A percentile compares a stretch with the other conserved stretches of the same genome.
Evolutionary conservation across 805 yeast species (phyloP).

Genomic region (Yamadazyma philogaea): DNA sequence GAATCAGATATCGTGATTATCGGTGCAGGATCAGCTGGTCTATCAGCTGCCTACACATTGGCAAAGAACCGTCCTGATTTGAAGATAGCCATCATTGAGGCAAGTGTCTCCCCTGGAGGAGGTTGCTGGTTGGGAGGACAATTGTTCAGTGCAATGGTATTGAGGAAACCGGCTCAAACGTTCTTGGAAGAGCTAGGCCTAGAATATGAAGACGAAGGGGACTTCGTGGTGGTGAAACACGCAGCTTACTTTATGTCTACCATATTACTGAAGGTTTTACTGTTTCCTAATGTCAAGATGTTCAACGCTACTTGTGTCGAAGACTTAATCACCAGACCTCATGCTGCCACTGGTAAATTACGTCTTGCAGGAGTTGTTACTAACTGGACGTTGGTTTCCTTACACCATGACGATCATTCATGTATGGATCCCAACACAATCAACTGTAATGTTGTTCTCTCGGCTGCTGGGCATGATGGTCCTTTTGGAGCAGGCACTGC

Average conservation of each 20-base stretch:
- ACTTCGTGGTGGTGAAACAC: conserved; percentile 75
- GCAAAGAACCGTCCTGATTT: conserved; percentile 74
- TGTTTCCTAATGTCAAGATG: conserved; percentile 70
- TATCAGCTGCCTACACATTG: conserved; percentile 70
- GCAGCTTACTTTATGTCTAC: conserved; percentile 77
- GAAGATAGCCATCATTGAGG: conserved; percentile 70
- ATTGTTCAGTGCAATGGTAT: conserved; percentile 71
- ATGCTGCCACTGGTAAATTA: conserved; percentile 49
- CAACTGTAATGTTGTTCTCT: conserved; percentile 60
- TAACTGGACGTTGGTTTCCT: conserved; percentile 76
- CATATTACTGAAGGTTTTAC: conserved; percentile 62
- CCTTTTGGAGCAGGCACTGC: conserved; percentile 80
- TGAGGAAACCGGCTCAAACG: conserved; percentile 74
- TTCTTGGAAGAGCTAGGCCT: conserved; percentile 63
- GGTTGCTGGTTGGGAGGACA: conserved; percentile 81
- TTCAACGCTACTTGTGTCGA: conserved; percentile 82
- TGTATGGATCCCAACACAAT: conserved; percentile 84
- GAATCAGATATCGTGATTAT: conserved; percentile 72
- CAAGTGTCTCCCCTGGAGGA: conserved; percentile 76
- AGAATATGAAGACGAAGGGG: conserved; percentile 75
- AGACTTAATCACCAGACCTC: conserved; percentile 68
- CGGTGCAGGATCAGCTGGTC: conserved; percentile 78
- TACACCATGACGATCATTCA: conserved; percentile 72
- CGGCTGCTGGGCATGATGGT: conserved; percentile 81
- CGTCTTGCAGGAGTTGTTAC: conserved; percentile 78